phyloP scores from a whole-genome alignment of 805 yeast species.

The Wickerhamomyces chaumierensis region DNA sequence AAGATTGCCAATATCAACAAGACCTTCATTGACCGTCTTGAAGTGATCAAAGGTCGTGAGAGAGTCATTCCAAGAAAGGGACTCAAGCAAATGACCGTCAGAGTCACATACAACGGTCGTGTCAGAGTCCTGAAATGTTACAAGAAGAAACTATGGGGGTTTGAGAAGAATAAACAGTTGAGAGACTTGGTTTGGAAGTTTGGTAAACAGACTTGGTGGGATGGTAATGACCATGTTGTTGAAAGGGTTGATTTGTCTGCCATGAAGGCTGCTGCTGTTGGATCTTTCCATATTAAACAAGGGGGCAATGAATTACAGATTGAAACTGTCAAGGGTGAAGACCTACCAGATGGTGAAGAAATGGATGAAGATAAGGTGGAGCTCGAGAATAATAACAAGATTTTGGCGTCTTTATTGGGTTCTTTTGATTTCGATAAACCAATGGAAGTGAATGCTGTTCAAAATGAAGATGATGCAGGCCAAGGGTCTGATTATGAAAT shows the following conservation, averaged over 20 bases:
- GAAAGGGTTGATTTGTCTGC: conserved; percentile 42
- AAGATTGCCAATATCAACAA: conserved; percentile 25
- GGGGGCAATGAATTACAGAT: conserved; percentile 8
- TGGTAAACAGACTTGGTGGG: conserved; percentile 62
- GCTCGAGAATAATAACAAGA: conserved; percentile 30
- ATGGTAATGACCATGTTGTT: conserved; percentile 68
- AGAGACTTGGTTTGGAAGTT: conserved; percentile 56
- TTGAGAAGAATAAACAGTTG: conserved; percentile 51
- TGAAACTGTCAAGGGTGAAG: conserved; percentile 6
- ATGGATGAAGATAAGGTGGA: conserved; percentile 29
- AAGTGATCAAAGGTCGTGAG: conserved; percentile 44
- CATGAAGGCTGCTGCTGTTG: no score
- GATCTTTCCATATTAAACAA: conserved; percentile 5
- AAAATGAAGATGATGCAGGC: conserved; percentile 28
- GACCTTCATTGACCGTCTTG: conserved; percentile 32
- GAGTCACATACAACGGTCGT: conserved; percentile 50
- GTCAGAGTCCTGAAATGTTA: conserved; percentile 45
- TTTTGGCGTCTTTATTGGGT: conserved; percentile 36
- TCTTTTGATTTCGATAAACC: conserved; percentile 44
- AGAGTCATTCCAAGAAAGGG: conserved; percentile 46
- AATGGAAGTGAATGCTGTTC: conserved; percentile 27
- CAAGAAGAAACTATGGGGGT: conserved; percentile 88
- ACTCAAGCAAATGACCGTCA: conserved; percentile 43
- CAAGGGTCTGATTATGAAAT: conserved; percentile 36
- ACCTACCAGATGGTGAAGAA: conserved; percentile 5